Conservation (phyloP, 139 green algal species). For the Spirogloea muscicola region DNA sequence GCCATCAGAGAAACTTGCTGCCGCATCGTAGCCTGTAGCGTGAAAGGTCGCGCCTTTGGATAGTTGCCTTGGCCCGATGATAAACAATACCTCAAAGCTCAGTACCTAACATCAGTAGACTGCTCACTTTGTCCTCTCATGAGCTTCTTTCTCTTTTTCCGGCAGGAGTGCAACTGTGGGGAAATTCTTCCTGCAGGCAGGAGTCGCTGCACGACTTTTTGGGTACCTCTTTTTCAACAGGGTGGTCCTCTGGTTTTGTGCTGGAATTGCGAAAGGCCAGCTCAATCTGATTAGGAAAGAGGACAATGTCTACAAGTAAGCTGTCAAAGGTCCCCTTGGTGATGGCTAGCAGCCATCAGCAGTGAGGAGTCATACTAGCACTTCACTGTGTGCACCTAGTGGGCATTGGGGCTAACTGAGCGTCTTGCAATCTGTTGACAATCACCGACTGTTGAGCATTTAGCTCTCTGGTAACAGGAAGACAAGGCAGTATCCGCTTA, state of each 20-base stretch:
- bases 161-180: conserved; percentile 26
- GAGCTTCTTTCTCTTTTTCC: not conserved
- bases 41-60: too few species aligned
- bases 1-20: not conserved
- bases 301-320: conserved; percentile 68
- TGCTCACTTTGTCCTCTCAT: not conserved
- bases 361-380: too few species aligned
- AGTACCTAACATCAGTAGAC: not conserved
- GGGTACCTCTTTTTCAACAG: conserved; percentile 58
- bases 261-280: conserved; percentile 89
- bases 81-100: not conserved
- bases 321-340: too few species aligned
- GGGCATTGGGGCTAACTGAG: too few species aligned
- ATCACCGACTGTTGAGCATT: too few species aligned
- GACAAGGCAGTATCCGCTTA: too few species aligned
- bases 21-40: too few species aligned
- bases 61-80: too few species aligned
- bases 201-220: conserved; percentile 34
- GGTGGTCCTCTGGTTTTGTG: conserved; percentile 85
- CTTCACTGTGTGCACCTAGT: too few species aligned
- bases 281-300: conserved; percentile 86
- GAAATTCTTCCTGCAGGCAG: conserved; percentile 17
- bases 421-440: too few species aligned
- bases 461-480: too few species aligned
- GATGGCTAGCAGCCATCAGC: too few species aligned